Evolutionary conservation across 2,329 filamentous ascomycete species (phyloP), one percentile per base, ranked within the genome.

Genomic region (Zopfia rhizophila): DNA sequence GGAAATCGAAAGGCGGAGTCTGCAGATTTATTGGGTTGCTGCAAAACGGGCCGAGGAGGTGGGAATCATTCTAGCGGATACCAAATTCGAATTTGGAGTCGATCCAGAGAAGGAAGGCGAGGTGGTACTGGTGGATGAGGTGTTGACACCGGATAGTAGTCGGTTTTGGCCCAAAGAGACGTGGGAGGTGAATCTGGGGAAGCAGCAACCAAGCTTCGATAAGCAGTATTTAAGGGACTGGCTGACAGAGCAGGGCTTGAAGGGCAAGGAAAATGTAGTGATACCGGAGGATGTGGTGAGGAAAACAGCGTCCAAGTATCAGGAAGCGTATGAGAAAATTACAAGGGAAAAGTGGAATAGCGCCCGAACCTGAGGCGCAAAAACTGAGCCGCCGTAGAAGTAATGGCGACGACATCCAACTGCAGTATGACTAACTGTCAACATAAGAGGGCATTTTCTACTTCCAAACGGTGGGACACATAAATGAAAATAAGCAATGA

Each of bases 91-190:
- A 74, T 93, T 91, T 63, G 88, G 86, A 1, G 75, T 89, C 13
- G 85, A 88, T 45, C 49, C 46, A n/a, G 66, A 72, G 56, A 78
- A 82, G 52, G 79, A 74, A 45, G 85, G 82, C 50, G 82, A 89
- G 61, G 80, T 94, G 6, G 83, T 91, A 24, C 78, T 93, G 38
- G 84, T 91, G 4, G 91, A 96, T 65, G 91, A 96, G 75, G 90
- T 95, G 16, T 76, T 96, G 49, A 95, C 91, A 6, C 91, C 91
- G 2, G 78, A 80, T 54, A 76, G 71, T 56, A 93, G 88, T 38
- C 83, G 92, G 12, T 96, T 96, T 80, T 97, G 93, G 92, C 86
- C 86, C 1, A 83, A 81, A 53, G 85, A 85, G 30, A 79, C 79
- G 32, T 95, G 93, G 67, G 81, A 85, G 66, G 36, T 51, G 42